Conservation (phyloP, 306 rosid species). For the Dryas octopetala region DNA sequence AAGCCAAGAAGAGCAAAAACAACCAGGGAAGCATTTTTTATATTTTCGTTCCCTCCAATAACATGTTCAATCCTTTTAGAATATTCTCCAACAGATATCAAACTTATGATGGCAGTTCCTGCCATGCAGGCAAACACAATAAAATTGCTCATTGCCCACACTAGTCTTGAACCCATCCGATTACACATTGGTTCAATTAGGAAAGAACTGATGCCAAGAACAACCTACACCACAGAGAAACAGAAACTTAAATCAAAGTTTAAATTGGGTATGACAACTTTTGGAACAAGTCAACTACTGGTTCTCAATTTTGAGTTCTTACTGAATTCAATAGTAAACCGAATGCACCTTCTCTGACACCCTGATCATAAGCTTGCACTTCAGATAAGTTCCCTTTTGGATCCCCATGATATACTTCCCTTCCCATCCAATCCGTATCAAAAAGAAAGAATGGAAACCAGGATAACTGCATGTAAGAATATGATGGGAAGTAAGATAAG, state of each 20-base stretch:
- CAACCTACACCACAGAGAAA: conserved; percentile 55
- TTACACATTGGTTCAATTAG: conserved; percentile 93
- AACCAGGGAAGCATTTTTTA: conserved; percentile 78
- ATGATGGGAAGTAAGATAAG: conserved; percentile 22
- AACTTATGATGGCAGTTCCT: conserved; percentile 83
- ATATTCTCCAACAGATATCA: conserved; percentile 56
- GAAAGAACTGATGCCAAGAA: conserved; percentile 93
- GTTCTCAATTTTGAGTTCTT: conserved; percentile 68
- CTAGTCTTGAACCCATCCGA: conserved; percentile 80
- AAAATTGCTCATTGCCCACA: conserved; percentile 97
- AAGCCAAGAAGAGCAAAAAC: conserved; percentile 94
- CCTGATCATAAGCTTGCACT: conserved; percentile 65
- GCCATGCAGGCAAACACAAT: conserved; percentile 93
- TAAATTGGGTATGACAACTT: not conserved
- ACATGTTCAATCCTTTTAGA: conserved; percentile 66
- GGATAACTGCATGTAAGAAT: conserved; percentile 60
- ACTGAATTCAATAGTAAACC: conserved; percentile 99
- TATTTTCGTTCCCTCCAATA: conserved; percentile 66
- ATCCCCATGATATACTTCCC: conserved; percentile 97
- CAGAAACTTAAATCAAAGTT: conserved; percentile 19
- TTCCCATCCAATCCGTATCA: conserved; percentile 99
- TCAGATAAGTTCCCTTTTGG: conserved; percentile 71
- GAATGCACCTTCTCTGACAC: conserved; percentile 99
- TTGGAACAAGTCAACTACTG: conserved; percentile 12
- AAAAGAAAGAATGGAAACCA: conserved; percentile 98